Percentiles rank a stretch among this genome's conserved stretches.
Evolutionary conservation across 2,329 filamentous ascomycete genomes (phyloP).

Genomic region (Colletotrichum kahawae): DNA sequence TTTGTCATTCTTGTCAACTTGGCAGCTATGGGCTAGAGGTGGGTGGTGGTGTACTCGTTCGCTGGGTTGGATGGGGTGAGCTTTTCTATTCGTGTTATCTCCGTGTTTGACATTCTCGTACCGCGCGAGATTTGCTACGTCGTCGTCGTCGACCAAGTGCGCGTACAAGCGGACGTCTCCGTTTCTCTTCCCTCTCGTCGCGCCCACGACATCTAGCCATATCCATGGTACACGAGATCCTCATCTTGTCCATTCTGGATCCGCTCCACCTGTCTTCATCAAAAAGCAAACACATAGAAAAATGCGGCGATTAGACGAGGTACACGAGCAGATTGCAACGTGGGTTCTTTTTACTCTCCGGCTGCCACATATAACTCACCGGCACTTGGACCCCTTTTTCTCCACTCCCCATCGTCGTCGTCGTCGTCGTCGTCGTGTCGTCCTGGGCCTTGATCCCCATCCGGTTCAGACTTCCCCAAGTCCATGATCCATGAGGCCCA

Average conservation of each 20-base stretch:
- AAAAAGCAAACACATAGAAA: neutral
- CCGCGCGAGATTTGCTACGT: neutral
- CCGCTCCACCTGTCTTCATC: constrained; percentile 12
- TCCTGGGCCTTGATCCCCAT: neutral
- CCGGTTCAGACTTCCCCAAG: constrained; percentile 6
- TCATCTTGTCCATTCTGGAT: neutral
- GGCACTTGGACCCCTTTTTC: constrained; percentile 5
- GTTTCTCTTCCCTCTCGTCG: neutral
- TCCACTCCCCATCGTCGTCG: neutral
- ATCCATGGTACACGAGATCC: neutral
- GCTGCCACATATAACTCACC: constrained; percentile 1
- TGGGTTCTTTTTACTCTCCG: neutral
- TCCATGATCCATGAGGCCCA: neutral
- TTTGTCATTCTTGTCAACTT: neutral
- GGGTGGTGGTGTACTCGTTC: neutral
- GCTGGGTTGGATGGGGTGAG: neutral
- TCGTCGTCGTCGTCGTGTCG: neutral
- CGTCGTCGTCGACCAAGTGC: neutral
- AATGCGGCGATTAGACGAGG: neutral
- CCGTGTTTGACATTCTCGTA: neutral
- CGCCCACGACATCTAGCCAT: neutral
- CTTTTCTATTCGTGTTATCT: neutral
- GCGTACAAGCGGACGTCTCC: neutral
- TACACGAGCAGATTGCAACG: neutral
- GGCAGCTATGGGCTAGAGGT: neutral